phyloP scores from a whole-genome alignment of 2,329 filamentous ascomycete species.

The Aspergillus ochraceus region DNA sequence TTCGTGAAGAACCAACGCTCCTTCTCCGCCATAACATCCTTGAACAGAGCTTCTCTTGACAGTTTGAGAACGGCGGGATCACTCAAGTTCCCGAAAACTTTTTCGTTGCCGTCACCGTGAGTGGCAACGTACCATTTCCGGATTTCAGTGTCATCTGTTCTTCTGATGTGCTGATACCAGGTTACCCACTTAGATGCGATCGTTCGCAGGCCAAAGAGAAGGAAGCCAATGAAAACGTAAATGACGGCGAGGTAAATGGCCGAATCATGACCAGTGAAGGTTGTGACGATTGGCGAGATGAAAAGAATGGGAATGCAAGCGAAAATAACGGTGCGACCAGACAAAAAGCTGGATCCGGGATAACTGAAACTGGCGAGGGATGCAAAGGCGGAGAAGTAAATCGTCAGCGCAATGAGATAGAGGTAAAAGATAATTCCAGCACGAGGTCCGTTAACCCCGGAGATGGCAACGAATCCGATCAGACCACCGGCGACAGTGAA shows the following conservation, averaged over 20 bases:
- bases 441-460: slow-evolving; percentile 44
- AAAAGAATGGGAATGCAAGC: slow-evolving; percentile 57
- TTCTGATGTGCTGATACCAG: slow-evolving; percentile 49
- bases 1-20: slow-evolving; percentile 45
- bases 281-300: slow-evolving; percentile 58
- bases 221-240: slow-evolving; percentile 53
- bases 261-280: slow-evolving; percentile 55
- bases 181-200: slow-evolving; percentile 60
- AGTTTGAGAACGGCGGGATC: slow-evolving; percentile 52
- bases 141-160: slow-evolving; percentile 40
- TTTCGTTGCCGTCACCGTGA: slow-evolving; percentile 34
- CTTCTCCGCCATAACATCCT: slow-evolving; percentile 48
- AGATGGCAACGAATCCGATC: slow-evolving; percentile 54
- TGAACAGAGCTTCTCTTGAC: slow-evolving; percentile 47
- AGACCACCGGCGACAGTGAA: slow-evolving; percentile 55
- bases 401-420: slow-evolving; percentile 58
- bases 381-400: slow-evolving; percentile 60
- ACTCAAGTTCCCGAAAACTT: slow-evolving; percentile 46
- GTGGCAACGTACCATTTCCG: slow-evolving; percentile 40
- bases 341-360: slow-evolving; percentile 55
- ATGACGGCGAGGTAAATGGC: slow-evolving; percentile 58
- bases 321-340: slow-evolving; percentile 59
- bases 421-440: slow-evolving; percentile 59
- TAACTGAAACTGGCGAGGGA: slow-evolving; percentile 56
- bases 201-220: slow-evolving; percentile 55